Base-by-base conservation (phyloP, 1,139 yeast species). In the Pichia norvegensis region DNA sequence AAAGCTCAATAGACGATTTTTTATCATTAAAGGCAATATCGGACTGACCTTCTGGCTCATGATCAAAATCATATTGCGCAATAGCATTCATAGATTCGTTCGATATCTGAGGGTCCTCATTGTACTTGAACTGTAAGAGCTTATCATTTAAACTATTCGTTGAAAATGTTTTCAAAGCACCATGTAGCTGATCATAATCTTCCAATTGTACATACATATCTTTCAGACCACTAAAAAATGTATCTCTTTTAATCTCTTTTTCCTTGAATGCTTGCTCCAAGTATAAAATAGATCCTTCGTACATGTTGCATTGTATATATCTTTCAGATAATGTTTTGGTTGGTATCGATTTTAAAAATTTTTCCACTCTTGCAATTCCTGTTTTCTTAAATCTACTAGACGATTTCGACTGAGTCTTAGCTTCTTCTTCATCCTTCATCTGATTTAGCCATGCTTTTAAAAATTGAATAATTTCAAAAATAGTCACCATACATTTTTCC, bases 171-270 rank as follows among this genome's bases (percentile, higher is more conserved):
- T 86, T 80, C 44, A 92, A 67, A 4, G 87, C 78, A 19, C 98
- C 99, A 61, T 86, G 92, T 39, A 94, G 70, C 0, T 96, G 81
- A 67, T 94, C 99, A 40, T 83, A 76, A 61, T 94, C 98, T 57
- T 88, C 90, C 46, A 92, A 78, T 49, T 77, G 84, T 5, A 95
- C 84, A 62, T 92, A 94, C 70, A 90, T 85, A 27, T 76, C 75
- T 57, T 87, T 90, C 29, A 94, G 65, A 3, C 81, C 74, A 2
- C 70, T 61, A 11, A 76, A 72, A 45, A 78, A 69, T 22, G 70
- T 67, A n/a, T 69, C 59, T 4, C 66, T 66, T 22, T 65, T 67
- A 40, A 68, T 67, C 31, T 65, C 61, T 17, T 69, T 66, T 13
- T 68, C 67, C 39, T 88, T 67, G 50, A 74, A 77, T 53, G 84